A percentile compares a stretch with the other conserved stretches of the same genome.
phyloP scores from a whole-genome alignment of 1,139 yeast species.

The Kluyveromyces sp. region DNA sequence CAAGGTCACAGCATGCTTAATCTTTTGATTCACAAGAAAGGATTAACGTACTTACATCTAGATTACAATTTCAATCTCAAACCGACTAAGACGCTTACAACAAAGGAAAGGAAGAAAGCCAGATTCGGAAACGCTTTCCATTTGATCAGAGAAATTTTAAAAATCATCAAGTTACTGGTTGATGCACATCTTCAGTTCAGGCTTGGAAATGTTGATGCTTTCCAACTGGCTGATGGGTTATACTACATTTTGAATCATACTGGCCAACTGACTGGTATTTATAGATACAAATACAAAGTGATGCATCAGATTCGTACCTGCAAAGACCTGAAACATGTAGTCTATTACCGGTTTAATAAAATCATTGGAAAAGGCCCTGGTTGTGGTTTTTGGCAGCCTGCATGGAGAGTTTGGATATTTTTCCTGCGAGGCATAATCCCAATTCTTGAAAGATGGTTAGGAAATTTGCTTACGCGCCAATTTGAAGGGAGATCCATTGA shows the following conservation, averaged over 20 bases:
- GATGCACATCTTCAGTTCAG: slow-evolving; percentile 92
- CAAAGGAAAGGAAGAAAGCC: slow-evolving; percentile 92
- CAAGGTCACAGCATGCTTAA: slow-evolving; percentile 96
- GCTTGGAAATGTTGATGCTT: slow-evolving; percentile 86
- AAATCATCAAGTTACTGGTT: slow-evolving; percentile 75
- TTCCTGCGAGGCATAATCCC: slow-evolving; percentile 94
- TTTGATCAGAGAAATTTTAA: slow-evolving; percentile 77
- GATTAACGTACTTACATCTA: slow-evolving; percentile 83
- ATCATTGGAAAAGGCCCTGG: slow-evolving; percentile 96
- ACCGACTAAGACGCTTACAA: slow-evolving; percentile 92
- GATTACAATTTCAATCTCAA: slow-evolving; percentile 94
- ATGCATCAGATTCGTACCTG: slow-evolving; percentile 98
- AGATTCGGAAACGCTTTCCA: slow-evolving; percentile 97
- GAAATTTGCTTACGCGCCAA: slow-evolving; percentile 83
- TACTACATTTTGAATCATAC: slow-evolving; percentile 85
- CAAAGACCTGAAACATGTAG: slow-evolving; percentile 87
- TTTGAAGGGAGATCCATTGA: slow-evolving; percentile 96
- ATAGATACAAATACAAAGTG: slow-evolving; percentile 91
- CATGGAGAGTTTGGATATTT: slow-evolving; percentile 95
- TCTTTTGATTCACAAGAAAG: slow-evolving; percentile 81
- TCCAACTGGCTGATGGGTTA: slow-evolving; percentile 89
- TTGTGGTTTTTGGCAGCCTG: slow-evolving; percentile 98
- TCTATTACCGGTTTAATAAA: slow-evolving; percentile 74
- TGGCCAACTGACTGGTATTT: slow-evolving; percentile 94
- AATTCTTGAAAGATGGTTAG: slow-evolving; percentile 87